Conservation (phyloP, 768 basidiomycete genomes). For the Kwoniella bestiolae region DNA sequence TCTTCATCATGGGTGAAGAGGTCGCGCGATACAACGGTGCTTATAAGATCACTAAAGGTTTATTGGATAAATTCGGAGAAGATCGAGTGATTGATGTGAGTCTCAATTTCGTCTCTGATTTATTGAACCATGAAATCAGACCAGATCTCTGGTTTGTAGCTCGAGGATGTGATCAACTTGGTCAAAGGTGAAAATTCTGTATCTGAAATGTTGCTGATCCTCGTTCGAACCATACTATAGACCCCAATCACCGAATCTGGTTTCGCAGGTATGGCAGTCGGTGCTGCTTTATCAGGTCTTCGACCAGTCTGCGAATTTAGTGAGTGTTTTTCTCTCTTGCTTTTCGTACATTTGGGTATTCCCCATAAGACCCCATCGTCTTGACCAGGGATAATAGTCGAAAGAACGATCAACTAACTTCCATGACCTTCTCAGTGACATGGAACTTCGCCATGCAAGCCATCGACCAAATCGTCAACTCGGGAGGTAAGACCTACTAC, state of each 20-base stretch:
- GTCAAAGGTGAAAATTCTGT: no score
- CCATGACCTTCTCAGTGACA: slow-evolving; percentile 64
- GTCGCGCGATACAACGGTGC: slow-evolving; percentile 89
- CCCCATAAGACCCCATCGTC: no score
- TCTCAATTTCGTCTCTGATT: no score
- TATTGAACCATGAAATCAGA: no score
- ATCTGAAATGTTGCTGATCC: not conserved
- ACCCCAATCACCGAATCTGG: slow-evolving; percentile 83
- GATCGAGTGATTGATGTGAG: slow-evolving; percentile 87
- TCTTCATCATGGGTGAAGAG: slow-evolving; percentile 96
- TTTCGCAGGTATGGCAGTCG: slow-evolving; percentile 94
- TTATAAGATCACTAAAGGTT: slow-evolving; percentile 87
- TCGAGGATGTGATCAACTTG: no score
- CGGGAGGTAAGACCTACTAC: slow-evolving; percentile 99
- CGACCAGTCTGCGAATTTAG: slow-evolving; percentile 97
- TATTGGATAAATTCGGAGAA: slow-evolving; percentile 98
- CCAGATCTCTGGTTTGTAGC: no score
- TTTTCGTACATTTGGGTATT: no score
- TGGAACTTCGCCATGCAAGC: slow-evolving; percentile 99
- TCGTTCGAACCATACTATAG: slow-evolving; percentile 7
- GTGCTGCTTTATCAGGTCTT: slow-evolving; percentile 90
- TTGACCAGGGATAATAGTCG: not conserved
- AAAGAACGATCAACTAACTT: no score
- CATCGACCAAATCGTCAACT: slow-evolving; percentile 99
- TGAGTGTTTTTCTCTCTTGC: slow-evolving; percentile 28